phyloP scores from a whole-genome alignment of 202 grass and related monocot species.

The Bolboschoenoplectus hybrid region DNA sequence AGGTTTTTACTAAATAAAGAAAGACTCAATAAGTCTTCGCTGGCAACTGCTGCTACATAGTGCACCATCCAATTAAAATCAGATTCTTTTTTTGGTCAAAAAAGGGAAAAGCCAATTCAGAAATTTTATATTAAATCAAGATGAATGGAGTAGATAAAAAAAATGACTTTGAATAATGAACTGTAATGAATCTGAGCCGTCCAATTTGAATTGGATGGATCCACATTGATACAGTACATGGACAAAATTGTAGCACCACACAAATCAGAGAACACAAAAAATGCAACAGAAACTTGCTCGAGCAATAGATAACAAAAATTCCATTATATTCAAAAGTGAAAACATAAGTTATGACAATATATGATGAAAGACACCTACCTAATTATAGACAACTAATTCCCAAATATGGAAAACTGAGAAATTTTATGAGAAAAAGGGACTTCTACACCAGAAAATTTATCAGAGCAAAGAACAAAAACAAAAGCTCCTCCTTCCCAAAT shows the following conservation, averaged over 20 bases:
- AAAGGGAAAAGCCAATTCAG: background rate
- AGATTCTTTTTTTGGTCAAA: background rate
- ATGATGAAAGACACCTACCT: background rate
- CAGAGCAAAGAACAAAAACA: background rate
- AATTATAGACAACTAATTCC: constrained; percentile 23
- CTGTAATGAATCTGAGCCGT: background rate
- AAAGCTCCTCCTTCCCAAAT: background rate
- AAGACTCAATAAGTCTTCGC: background rate
- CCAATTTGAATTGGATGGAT: background rate
- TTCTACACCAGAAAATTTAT: background rate
- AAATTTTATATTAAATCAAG: background rate
- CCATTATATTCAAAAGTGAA: background rate
- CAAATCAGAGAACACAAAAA: background rate
- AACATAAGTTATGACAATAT: background rate
- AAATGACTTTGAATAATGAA: background rate
- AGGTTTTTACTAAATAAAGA: background rate
- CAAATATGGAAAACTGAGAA: background rate
- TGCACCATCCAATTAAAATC: background rate
- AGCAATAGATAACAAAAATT: background rate
- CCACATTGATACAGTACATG: background rate
- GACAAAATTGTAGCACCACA: background rate
- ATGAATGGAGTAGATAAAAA: background rate
- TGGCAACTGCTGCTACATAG: background rate
- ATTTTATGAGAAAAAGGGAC: background rate
- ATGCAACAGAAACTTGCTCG: background rate